A percentile compares a stretch with the other conserved stretches of the same genome.
Evolutionary conservation across 495 filamentous ascomycete genomes (phyloP).

Genomic region (Daldinia vernicosa): DNA sequence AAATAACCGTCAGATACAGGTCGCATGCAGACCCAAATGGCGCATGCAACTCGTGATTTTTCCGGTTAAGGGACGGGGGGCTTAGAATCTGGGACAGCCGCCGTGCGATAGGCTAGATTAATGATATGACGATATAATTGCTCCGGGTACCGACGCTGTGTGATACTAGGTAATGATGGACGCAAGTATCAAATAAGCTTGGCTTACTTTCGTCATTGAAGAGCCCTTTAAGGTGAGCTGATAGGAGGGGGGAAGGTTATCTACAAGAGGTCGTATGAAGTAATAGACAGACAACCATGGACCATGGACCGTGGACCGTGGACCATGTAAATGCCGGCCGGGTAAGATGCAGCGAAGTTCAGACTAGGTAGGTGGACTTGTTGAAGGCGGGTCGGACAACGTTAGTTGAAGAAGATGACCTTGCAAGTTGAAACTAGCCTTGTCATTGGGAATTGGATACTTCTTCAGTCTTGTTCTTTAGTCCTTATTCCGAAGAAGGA

Average conservation of each 20-base stretch:
- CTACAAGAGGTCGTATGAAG: constrained; percentile 26
- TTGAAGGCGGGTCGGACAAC: constrained; percentile 13
- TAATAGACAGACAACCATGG: constrained; percentile 28
- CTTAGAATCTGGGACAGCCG: constrained; percentile 21
- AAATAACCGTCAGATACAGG: constrained; percentile 31
- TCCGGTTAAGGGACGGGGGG: constrained; percentile 24
- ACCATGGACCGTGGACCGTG: neutral
- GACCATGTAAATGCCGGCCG: neutral
- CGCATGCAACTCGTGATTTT: constrained; percentile 39
- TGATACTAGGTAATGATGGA: constrained; percentile 58
- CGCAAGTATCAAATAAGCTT: constrained; percentile 61
- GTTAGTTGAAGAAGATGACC: constrained; percentile 26
- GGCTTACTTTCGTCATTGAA: constrained; percentile 63
- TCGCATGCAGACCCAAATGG: constrained; percentile 35
- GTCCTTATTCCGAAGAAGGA: neutral
- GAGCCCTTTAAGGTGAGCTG: constrained; percentile 26
- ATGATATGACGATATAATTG: constrained; percentile 29
- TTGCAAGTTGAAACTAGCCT: constrained; percentile 2
- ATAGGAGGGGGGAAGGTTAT: constrained; percentile 25
- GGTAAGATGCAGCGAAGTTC: constrained; percentile 24
- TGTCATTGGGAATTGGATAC: neutral
- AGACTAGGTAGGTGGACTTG: neutral
- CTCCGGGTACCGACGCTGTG: constrained; percentile 32
- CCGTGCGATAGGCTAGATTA: constrained; percentile 39
- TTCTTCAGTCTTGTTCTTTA: constrained; percentile 6